Evolutionary conservation across 345 rosid species (phyloP), one percentile per base, ranked within the genome.

Genomic region (Moricandia moricandioides): DNA sequence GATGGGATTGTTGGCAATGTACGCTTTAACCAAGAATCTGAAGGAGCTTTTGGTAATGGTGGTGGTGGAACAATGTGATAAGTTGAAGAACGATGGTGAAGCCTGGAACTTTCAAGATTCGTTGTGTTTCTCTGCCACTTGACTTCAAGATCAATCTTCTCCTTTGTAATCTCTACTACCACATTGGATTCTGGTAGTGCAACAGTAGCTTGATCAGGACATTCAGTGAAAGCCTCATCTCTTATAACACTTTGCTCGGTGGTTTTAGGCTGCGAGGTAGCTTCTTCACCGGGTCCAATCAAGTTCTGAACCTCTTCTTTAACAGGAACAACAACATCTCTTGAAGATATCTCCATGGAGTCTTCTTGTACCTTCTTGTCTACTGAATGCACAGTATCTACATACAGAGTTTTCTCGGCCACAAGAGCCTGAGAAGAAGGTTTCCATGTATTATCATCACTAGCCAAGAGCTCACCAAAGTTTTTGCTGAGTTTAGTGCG

Each of bases 11-110:
- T 70, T 43, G 91, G 93, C 69, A 94, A 72, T 0, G 97, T 80
- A 40, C 90, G 89, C 78, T 60, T 85, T 62, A 94, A 74, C 98
- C 98, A 94, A 31, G 98, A 91, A 71, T 94, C 96, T 12, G 97
- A 85, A 2, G 98, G 98, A 79, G 96, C 87, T 70, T 90, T 88
- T 65, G 96, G 97, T 57, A 84, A 73, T 57, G 96, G 91, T 62
- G 83, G 91, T 47, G 91, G 87, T 47, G 85, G 84, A 69, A 83
- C 80, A 47, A 65, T 71, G 55, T 71, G 76, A 57, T 62, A 62
- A 12, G 35, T 4, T 10, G 78, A 88, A 40, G 78, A 88, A 40
- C 80, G 78, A 33, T 73, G 66, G 34, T 79, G 56, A 60, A 57
- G 67, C 78, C 11, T 31, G 8, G 62, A 75, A 45, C 75, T 61